Percentiles rank a stretch among this genome's conserved stretches.
phyloP scores from a whole-genome alignment of 257 asterid species.

The Solanum peruvianum region DNA sequence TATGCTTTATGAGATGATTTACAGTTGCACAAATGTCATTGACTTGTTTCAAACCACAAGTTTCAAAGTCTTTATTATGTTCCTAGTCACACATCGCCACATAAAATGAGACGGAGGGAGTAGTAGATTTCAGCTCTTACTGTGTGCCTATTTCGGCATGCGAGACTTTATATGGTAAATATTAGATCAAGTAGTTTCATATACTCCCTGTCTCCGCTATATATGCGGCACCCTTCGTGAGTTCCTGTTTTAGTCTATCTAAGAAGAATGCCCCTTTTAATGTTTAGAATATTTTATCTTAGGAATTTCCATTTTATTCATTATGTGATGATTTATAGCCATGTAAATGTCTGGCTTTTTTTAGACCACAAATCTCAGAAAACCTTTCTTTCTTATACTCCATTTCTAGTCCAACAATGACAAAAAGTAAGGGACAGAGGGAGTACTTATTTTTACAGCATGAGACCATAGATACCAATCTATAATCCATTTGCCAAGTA shows the following conservation, averaged over 20 bases:
- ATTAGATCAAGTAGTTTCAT: not conserved
- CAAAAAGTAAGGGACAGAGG: not conserved
- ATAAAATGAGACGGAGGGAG: not conserved
- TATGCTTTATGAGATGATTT: not conserved
- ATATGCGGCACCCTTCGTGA: not conserved
- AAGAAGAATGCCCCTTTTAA: not conserved
- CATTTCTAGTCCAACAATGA: not conserved
- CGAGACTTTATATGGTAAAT: not conserved
- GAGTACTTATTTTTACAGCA: not conserved
- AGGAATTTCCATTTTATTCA: not conserved
- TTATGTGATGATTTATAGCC: not conserved
- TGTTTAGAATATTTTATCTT: not conserved
- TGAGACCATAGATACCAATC: not conserved
- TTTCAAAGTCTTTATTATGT: not conserved
- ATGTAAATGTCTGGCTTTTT: not conserved
- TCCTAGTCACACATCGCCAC: not conserved
- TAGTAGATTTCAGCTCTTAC: not conserved
- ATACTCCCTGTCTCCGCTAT: not conserved
- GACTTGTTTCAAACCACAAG: not conserved
- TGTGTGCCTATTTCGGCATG: not conserved
- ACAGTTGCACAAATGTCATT: not conserved
- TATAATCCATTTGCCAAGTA: not conserved
- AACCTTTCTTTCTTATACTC: not conserved
- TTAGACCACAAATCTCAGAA: not conserved
- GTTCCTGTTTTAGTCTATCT: not conserved